A percentile compares a stretch with the other conserved stretches of the same genome.
Conservation (phyloP, 306 rosid species). For the Malus domestica region ASM211411v1 NC_041789.1:26729501-26730000, state of each 20-base stretch:
- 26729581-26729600: constrained; percentile 84
- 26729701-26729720: constrained; percentile 82
- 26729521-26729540: constrained; percentile 68
- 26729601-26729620: constrained; percentile 74
- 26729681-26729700: constrained; percentile 65
- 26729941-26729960: constrained; percentile 66
- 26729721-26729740: constrained; percentile 79
- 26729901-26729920: constrained; percentile 72
- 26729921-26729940: constrained; percentile 87
- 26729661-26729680: constrained; percentile 50
- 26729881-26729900: constrained; percentile 84
- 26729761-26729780: constrained; percentile 72
- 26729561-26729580: constrained; percentile 56
- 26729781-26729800: constrained; percentile 43
- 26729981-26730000: neutral
- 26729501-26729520: constrained; percentile 62
- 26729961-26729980: neutral
- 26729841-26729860: constrained; percentile 68
- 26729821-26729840: constrained; percentile 45
- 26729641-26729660: constrained; percentile 58
- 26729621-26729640: constrained; percentile 73
- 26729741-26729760: constrained; percentile 70
- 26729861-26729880: constrained; percentile 86
- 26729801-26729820: constrained; percentile 61
- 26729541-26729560: constrained; percentile 58